Conservation (phyloP, 768 basidiomycete species). For the Tricholoma matsutake region DNA sequence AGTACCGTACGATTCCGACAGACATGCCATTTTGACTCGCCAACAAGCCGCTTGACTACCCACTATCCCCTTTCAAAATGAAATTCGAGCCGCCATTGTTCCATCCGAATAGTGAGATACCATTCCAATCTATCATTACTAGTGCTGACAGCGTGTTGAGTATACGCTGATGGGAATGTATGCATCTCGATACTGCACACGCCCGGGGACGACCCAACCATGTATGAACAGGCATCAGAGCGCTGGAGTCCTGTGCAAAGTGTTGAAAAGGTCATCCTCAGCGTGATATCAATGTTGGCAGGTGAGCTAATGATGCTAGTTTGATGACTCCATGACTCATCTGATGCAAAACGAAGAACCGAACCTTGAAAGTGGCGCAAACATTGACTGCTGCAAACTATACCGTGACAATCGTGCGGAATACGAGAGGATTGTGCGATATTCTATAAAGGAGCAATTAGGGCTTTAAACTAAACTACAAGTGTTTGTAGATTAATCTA, state of each 20-base stretch:
- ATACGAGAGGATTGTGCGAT: slow-evolving; percentile 84
- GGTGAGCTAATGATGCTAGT: slow-evolving; percentile 43
- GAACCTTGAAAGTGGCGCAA: slow-evolving; percentile 95
- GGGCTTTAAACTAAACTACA: slow-evolving; percentile 47
- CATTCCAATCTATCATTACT: slow-evolving; percentile 6
- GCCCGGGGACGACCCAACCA: slow-evolving; percentile 86
- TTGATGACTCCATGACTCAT: slow-evolving; percentile 15
- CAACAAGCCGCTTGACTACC: slow-evolving; percentile 84
- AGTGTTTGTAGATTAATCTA: slow-evolving; percentile 1
- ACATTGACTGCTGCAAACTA: slow-evolving; percentile 95
- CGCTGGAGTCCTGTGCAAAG: slow-evolving; percentile 99
- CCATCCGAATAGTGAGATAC: slow-evolving; percentile 88
- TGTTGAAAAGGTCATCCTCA: slow-evolving; percentile 94
- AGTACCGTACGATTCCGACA: slow-evolving; percentile 29
- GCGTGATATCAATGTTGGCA: slow-evolving; percentile 96
- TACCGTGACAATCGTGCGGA: slow-evolving; percentile 87
- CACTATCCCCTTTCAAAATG: slow-evolving; percentile 99
- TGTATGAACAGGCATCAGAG: slow-evolving; percentile 94
- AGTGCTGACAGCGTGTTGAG: slow-evolving; percentile 37
- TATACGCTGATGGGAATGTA: slow-evolving; percentile 94
- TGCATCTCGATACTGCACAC: slow-evolving; percentile 98
- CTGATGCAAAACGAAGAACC: slow-evolving; percentile 57
- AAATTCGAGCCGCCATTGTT: slow-evolving; percentile 95
- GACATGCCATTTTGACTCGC: not conserved
- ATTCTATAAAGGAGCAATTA: slow-evolving; percentile 82